phyloP scores from a whole-genome alignment of 495 filamentous ascomycete genomes.

The Penicillium chermesinum region DNA sequence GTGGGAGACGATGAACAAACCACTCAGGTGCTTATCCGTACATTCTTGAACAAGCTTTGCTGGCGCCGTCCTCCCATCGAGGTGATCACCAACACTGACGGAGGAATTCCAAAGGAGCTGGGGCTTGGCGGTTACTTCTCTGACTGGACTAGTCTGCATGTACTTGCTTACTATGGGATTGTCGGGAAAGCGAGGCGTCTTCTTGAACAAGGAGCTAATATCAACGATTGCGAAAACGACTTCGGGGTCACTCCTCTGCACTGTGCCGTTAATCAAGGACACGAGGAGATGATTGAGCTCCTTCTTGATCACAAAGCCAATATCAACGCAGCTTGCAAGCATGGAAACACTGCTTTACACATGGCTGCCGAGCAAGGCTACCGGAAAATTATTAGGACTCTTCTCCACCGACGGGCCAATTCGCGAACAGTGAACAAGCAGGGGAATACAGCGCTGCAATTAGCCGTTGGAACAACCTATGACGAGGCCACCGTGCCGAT shows the following conservation, averaged over 20 bases:
- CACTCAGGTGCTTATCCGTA: constrained; percentile 25
- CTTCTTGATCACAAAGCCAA: constrained; percentile 28
- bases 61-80: constrained; percentile 30
- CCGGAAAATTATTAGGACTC: constrained; percentile 22
- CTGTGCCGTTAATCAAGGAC: constrained; percentile 33
- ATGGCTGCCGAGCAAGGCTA: constrained; percentile 25
- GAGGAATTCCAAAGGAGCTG: constrained; percentile 15
- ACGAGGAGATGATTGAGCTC: constrained; percentile 36
- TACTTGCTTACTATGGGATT: background rate
- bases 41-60: constrained; percentile 34
- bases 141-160: constrained; percentile 25
- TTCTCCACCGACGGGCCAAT: constrained; percentile 18
- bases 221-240: constrained; percentile 22
- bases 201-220: constrained; percentile 24
- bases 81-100: background rate
- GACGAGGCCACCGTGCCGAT: constrained; percentile 30
- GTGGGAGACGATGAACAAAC: constrained; percentile 28
- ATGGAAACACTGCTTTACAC: constrained; percentile 29
- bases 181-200: constrained; percentile 21
- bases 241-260: constrained; percentile 24
- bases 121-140: constrained; percentile 23
- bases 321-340: constrained; percentile 13
- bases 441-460: constrained; percentile 20
- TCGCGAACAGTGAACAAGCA: constrained; percentile 11
- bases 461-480: constrained; percentile 23